These are phyloP conservation scores for Backusella tuberculispora DNA, from an alignment of 192 early-diverging fungal species.

Conservation along the genomic window DNA sequence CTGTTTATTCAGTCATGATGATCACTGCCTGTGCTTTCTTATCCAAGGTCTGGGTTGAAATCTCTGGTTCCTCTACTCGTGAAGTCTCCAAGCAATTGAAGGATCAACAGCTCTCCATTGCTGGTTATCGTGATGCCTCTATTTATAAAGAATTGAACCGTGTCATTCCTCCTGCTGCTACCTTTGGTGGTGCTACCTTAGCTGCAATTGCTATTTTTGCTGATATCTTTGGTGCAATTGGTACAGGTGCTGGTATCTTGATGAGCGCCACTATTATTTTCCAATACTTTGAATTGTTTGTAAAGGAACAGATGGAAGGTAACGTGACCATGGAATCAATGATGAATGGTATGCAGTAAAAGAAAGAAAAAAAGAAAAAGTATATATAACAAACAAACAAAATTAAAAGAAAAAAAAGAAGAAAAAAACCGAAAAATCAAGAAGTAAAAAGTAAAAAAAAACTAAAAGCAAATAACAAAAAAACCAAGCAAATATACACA, in stretches of 20 bases:
- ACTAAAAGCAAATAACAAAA: background rate
- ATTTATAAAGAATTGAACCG: conserved; percentile 99
- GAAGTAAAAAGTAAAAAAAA: no score
- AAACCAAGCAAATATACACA: background rate
- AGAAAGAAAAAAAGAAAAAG: background rate
- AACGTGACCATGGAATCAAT: conserved; percentile 16
- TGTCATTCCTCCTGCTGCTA: conserved; percentile 96
- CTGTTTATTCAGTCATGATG: conserved; percentile 92
- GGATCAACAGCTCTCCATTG: conserved; percentile 94
- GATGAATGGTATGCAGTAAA: conserved; percentile 6
- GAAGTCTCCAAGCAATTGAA: conserved; percentile 97
- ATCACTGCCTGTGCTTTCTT: conserved; percentile 91
- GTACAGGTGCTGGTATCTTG: conserved; percentile 98
- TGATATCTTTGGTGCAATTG: conserved; percentile 97
- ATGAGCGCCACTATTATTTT: conserved; percentile 74
- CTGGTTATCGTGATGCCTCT: conserved; percentile 90
- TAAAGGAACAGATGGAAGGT: conserved; percentile 84
- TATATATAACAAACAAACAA: background rate
- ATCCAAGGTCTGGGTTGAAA: conserved; percentile 99
- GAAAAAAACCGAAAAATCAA: no score
- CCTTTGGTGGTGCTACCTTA: conserved; percentile 96
- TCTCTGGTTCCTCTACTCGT: conserved; percentile 95
- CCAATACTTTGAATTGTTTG: conserved; percentile 95
- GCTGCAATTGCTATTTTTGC: conserved; percentile 93
- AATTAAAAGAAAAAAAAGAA: background rate